phyloP scores from a whole-genome alignment of 257 asterid species.

The Solanum paucissectum region DNA sequence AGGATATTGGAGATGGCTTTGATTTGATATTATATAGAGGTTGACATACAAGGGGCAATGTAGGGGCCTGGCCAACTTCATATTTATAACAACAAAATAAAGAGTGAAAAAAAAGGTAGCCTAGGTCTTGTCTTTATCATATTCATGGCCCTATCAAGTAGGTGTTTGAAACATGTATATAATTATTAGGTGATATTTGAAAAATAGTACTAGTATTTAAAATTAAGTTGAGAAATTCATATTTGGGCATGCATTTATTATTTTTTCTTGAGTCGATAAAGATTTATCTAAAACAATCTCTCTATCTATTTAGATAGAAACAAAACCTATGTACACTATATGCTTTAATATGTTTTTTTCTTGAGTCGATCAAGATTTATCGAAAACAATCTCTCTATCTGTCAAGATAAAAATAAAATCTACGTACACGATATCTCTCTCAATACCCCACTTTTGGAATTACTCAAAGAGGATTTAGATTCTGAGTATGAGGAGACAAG shows the following conservation, averaged over 20 bases:
- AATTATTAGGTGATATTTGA: neutral
- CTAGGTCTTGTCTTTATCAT: neutral
- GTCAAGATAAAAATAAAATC: neutral
- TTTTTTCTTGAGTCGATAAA: neutral
- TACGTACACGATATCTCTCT: rapidly evolving
- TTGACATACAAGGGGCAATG: neutral
- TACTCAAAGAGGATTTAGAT: neutral
- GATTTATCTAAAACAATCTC: rapidly evolving
- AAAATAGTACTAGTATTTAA: neutral
- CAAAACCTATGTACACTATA: neutral
- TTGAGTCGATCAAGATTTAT: too few relatives aligned
- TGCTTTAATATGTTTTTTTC: neutral
- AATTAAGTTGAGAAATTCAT: neutral
- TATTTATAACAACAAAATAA: neutral
- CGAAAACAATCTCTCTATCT: rapidly evolving
- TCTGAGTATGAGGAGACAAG: neutral
- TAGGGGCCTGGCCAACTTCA: neutral
- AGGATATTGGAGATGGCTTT: neutral
- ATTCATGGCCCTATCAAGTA: neutral
- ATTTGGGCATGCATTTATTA: neutral
- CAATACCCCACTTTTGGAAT: neutral
- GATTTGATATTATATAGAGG: neutral
- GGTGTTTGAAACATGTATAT: neutral
- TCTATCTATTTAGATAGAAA: neutral
- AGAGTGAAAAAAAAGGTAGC: neutral